Evolutionary conservation across 1,284 basidiomycete genomes (phyloP).

Genomic region (Boletus semigastroideus): DNA sequence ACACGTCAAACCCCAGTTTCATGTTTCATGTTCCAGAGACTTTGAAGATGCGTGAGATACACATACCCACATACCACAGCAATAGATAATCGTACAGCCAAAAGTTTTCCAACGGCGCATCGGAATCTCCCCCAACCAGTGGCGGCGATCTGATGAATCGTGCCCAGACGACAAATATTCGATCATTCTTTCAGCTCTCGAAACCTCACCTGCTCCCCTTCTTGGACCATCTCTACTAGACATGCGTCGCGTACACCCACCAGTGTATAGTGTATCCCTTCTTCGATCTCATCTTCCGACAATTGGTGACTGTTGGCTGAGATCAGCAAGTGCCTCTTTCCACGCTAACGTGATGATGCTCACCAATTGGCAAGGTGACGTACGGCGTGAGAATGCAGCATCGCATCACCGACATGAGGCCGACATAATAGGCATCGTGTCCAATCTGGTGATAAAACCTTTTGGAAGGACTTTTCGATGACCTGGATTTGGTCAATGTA

Average conservation of each 20-base stretch:
- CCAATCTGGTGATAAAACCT: constrained; percentile 7
- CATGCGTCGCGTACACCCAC: constrained; percentile 17
- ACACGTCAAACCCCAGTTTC: constrained; percentile 6
- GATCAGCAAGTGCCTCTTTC: not conserved
- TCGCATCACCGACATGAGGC: constrained; percentile 11
- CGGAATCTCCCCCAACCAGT: not conserved
- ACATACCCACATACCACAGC: constrained; percentile 4
- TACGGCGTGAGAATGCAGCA: not conserved
- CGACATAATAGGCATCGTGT: constrained; percentile 16
- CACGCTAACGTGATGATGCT: not conserved
- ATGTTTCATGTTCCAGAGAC: too few species aligned
- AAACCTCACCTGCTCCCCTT: constrained; percentile 2
- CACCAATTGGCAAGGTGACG: constrained; percentile 9
- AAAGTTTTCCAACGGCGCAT: not conserved
- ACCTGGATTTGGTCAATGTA: constrained; percentile 15
- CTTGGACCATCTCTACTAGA: constrained; percentile 16
- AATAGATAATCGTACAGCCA: constrained; percentile 1
- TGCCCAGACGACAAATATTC: not conserved
- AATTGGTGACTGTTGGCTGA: constrained; percentile 15
- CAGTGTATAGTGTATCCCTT: constrained; percentile 11
- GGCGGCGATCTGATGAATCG: not conserved
- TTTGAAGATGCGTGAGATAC: too few species aligned
- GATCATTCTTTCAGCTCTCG: constrained; percentile 11
- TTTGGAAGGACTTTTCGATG: constrained; percentile 9
- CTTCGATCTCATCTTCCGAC: not conserved